Base-by-base conservation (phyloP, 345 rosid species). In the Turritis glabra region DNA sequence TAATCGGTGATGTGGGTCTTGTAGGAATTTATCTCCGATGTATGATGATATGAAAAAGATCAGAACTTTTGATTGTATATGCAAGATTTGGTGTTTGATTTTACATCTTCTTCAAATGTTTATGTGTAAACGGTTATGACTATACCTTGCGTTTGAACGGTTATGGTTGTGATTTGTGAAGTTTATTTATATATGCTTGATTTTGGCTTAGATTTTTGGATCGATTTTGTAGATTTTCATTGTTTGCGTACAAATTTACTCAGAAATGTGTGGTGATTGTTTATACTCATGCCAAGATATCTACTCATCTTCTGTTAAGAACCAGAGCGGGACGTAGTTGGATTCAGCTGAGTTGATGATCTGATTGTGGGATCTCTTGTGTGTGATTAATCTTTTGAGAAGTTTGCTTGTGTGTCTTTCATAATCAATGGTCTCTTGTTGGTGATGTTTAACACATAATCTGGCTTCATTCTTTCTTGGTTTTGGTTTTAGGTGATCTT, bases 41-140 rank as follows among this genome's bases (percentile, higher is more conserved):
- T 61, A 32, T 53, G 64, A 68, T 50, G 60, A 8, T 17, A 30
- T 18, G 33, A 4, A 18, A 50, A 66, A 30, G 32, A 11, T 69
- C 70, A 14, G 4, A 67, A 33, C 65, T 76, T 69, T 70, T 76
- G 75, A 71, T 55, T 77, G 61, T 70, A 63, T 63, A 62, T 76
- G 40, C 26, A 19, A 26, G 57, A 52, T 61, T 76, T 32, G 40
- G 53, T 59, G 48, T 69, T 62, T 66, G 40, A 23, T 66, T 38
- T 22, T 11, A 29, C 40, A 14, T 64, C 10, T 61, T 30, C 51
- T 38, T 33, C 0, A 40, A 19, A 51, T 51, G 33, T 74, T 29
- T 40, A 15, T 40, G 48, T 68, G 32, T 61, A 67, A 48, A 22
- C 27, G 2, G n/a, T n/a, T n/a, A n/a, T 67, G 10, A 9, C 21